A percentile compares a stretch with the other conserved stretches of the same genome.
These are phyloP conservation scores for Starmera dryadoides DNA, from an alignment of 805 yeast genomes.

Conservation along the genomic window DNA sequence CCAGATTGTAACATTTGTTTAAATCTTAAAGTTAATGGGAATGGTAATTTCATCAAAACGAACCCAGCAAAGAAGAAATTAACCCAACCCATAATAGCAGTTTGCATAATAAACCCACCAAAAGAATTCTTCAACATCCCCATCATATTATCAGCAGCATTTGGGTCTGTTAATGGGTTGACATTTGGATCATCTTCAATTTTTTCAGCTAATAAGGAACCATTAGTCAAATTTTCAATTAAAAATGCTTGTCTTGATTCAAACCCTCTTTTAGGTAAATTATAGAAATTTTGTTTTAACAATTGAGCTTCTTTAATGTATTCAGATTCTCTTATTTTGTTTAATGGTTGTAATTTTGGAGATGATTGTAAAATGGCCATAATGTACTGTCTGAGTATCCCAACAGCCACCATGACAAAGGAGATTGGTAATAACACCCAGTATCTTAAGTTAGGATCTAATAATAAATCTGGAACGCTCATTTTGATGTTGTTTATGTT, in stretches of 20 bases:
- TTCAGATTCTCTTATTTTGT: slow-evolving; percentile 53
- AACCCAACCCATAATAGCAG: slow-evolving; percentile 94
- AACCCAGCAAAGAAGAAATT: slow-evolving; percentile 90
- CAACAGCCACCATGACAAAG: slow-evolving; percentile 82
- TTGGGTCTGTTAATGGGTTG: slow-evolving; percentile 68
- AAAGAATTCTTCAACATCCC: slow-evolving; percentile 75
- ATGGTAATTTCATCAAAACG: slow-evolving; percentile 81
- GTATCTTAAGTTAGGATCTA: slow-evolving; percentile 76
- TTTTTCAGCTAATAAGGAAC: slow-evolving; percentile 24
- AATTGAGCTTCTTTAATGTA: slow-evolving; percentile 50
- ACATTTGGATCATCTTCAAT: slow-evolving; percentile 27
- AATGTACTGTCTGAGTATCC: slow-evolving; percentile 65
- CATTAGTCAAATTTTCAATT: slow-evolving; percentile 36
- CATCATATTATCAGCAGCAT: slow-evolving; percentile 64
- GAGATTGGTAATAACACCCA: slow-evolving; percentile 94
- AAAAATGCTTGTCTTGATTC: slow-evolving; percentile 46
- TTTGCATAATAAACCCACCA: slow-evolving; percentile 84
- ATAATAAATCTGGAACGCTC: slow-evolving; percentile 42
- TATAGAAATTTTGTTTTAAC: slow-evolving; percentile 46
- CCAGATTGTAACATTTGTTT: slow-evolving; percentile 91
- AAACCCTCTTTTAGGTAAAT: slow-evolving; percentile 49
- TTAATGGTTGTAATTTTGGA: slow-evolving; percentile 45
- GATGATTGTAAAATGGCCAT: slow-evolving; percentile 50
- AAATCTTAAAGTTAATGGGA: slow-evolving; percentile 83
- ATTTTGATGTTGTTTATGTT: neutral